Evolutionary conservation across 2,329 filamentous ascomycete species (phyloP).

Genomic region (Colletotrichum gloeosporioides): DNA sequence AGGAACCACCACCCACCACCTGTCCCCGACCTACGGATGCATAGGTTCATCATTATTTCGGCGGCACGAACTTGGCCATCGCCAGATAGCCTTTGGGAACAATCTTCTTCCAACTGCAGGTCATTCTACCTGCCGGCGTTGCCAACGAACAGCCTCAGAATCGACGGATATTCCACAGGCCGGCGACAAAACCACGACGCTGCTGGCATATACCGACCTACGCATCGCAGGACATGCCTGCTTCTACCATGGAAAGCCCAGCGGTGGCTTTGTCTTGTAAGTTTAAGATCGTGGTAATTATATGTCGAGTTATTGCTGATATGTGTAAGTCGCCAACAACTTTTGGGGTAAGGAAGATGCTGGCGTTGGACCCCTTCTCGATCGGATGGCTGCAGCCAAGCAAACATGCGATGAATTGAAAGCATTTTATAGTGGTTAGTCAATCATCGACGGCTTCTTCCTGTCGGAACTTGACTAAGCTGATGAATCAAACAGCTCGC

Average conservation of each 20-base stretch:
- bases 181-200: not conserved
- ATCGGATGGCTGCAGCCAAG: conserved; percentile 95
- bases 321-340: conserved; percentile 89
- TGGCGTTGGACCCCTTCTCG: conserved; percentile 87
- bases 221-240: conserved; percentile 56
- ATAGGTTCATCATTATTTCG: not conserved
- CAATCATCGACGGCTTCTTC: not conserved
- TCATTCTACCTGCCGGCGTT: not conserved
- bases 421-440: conserved; percentile 82
- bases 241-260: conserved; percentile 64
- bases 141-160: not conserved
- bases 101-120: not conserved
- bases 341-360: conserved; percentile 99
- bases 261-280: conserved; percentile 73
- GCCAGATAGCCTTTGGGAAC: not conserved
- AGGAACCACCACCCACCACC: not conserved
- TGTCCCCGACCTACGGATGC: not conserved
- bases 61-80: not conserved
- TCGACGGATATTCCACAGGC: not conserved
- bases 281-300: conserved; percentile 19
- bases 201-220: not conserved
- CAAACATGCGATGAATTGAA: conserved; percentile 93
- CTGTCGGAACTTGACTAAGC: not conserved
- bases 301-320: not conserved
- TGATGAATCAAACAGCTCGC: conserved; percentile 62